phyloP scores from a whole-genome alignment of 2,329 filamentous ascomycete species.

The Cryphonectria radicalis region DNA sequence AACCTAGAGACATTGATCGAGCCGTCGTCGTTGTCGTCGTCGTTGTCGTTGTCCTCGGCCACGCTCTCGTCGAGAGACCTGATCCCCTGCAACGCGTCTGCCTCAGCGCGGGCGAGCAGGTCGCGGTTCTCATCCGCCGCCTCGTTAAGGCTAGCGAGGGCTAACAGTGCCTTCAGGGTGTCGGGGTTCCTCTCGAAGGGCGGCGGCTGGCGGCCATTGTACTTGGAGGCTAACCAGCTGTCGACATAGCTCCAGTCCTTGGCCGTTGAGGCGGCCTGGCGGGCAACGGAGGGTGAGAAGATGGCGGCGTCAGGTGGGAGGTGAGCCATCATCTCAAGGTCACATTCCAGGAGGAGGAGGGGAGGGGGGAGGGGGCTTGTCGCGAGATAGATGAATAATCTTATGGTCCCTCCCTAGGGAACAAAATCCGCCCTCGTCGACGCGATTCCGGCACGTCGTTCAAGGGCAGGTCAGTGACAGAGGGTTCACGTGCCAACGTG shows the following conservation, averaged over 20 bases:
- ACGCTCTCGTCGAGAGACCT: constrained; percentile 28
- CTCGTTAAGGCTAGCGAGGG: constrained; percentile 77
- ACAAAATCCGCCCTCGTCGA: background rate
- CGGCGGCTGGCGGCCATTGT: constrained; percentile 65
- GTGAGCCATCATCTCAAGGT: constrained; percentile 42
- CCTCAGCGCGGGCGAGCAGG: constrained; percentile 62
- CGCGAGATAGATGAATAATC: background rate
- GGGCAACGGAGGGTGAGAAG: constrained; percentile 70
- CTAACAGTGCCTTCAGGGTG: constrained; percentile 75
- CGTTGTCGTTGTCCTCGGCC: constrained; percentile 46
- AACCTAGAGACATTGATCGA: constrained; percentile 33
- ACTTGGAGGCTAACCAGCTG: constrained; percentile 76
- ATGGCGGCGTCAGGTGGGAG: constrained; percentile 54
- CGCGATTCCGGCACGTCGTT: background rate
- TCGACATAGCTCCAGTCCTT: constrained; percentile 93
- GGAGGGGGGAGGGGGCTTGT: background rate
- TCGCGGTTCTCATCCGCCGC: constrained; percentile 72
- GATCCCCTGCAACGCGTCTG: constrained; percentile 60
- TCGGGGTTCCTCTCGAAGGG: constrained; percentile 85
- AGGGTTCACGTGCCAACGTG: constrained; percentile 5
- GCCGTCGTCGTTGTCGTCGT: constrained; percentile 29
- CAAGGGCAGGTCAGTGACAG: background rate
- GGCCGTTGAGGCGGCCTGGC: constrained; percentile 78
- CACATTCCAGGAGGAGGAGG: background rate
- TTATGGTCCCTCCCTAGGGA: background rate